Evolutionary conservation across 495 filamentous ascomycete genomes (phyloP).

Genomic region (Astrocystis sublimbata): DNA sequence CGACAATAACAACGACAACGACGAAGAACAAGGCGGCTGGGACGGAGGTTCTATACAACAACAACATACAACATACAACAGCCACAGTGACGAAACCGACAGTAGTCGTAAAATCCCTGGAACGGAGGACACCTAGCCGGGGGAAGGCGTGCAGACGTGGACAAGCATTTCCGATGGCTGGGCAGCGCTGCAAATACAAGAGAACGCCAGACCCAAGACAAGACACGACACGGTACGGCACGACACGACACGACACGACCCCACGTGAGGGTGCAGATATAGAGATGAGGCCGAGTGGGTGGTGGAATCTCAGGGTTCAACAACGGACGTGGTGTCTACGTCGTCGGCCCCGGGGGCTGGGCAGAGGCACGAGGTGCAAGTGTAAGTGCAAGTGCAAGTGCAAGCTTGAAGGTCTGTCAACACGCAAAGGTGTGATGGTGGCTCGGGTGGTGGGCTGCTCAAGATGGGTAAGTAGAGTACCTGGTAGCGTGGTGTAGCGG

Average conservation of each 20-base stretch:
- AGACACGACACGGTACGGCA: constrained; percentile 20
- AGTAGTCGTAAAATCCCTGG: background rate
- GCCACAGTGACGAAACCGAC: background rate
- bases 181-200: constrained; percentile 1
- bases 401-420: too few relatives aligned
- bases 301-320: constrained; percentile 7
- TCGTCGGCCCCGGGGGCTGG: constrained; percentile 31
- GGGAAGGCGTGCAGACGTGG: constrained; percentile 14
- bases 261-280: constrained; percentile 28
- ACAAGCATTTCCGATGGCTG: constrained; percentile 26
- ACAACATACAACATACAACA: too few relatives aligned
- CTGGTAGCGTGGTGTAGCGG: too few relatives aligned
- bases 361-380: constrained; percentile 26
- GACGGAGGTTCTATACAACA: constrained; percentile 6
- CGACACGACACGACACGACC: constrained; percentile 20
- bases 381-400: too few relatives aligned
- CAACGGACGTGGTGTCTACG: constrained; percentile 35
- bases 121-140: constrained; percentile 15
- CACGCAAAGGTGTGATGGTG: too few relatives aligned
- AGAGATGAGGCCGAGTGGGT: constrained; percentile 11
- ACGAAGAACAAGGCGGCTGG: background rate
- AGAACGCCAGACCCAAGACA: constrained; percentile 13
- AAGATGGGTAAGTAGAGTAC: too few relatives aligned
- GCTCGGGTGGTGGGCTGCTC: too few relatives aligned
- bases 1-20: background rate